These are phyloP conservation scores for Aspergillus japonicus DNA, from an alignment of 2,329 filamentous ascomycete species.

Conservation along the genomic window DNA sequence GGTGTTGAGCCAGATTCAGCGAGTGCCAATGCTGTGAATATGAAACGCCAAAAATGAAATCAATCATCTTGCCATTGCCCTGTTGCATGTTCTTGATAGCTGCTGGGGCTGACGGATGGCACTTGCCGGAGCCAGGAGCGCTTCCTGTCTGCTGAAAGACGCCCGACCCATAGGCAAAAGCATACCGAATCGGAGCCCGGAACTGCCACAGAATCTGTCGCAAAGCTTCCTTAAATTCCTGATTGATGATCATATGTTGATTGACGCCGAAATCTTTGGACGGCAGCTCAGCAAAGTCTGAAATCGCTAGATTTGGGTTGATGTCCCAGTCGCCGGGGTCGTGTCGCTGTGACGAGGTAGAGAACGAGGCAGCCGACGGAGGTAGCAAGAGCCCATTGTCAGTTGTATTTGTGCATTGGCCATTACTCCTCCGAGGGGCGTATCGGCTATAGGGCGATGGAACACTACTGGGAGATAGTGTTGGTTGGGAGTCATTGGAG, in stretches of 20 bases:
- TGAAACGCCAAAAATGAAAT: constrained; percentile 95
- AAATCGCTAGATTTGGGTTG: constrained; percentile 68
- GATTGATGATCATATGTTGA: constrained; percentile 93
- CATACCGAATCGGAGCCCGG: constrained; percentile 88
- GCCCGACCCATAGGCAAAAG: constrained; percentile 94
- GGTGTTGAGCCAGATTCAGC: constrained; percentile 83
- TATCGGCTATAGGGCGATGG: constrained; percentile 17
- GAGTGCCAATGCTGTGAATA: constrained; percentile 97
- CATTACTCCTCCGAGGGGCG: constrained; percentile 18
- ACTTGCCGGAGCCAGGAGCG: constrained; percentile 40
- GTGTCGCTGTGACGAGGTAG: constrained; percentile 29
- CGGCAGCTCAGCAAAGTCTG: constrained; percentile 72
- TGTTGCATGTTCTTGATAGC: constrained; percentile 83
- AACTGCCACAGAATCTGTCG: constrained; percentile 89
- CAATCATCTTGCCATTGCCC: constrained; percentile 91
- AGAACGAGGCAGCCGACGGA: constrained; percentile 30
- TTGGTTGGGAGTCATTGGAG: constrained; percentile 29
- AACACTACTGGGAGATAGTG: constrained; percentile 12
- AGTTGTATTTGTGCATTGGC: constrained; percentile 14
- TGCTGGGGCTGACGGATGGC: constrained; percentile 76
- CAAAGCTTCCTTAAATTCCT: constrained; percentile 89
- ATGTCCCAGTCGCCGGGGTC: constrained; percentile 69
- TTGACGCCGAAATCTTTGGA: constrained; percentile 86
- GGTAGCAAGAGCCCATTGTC: constrained; percentile 15
- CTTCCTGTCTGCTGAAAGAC: constrained; percentile 78